A percentile compares a stretch with the other conserved stretches of the same genome.
These are phyloP conservation scores for Ogataea salicorniae DNA, from an alignment of 805 yeast genomes.

Conservation along the genomic window DNA sequence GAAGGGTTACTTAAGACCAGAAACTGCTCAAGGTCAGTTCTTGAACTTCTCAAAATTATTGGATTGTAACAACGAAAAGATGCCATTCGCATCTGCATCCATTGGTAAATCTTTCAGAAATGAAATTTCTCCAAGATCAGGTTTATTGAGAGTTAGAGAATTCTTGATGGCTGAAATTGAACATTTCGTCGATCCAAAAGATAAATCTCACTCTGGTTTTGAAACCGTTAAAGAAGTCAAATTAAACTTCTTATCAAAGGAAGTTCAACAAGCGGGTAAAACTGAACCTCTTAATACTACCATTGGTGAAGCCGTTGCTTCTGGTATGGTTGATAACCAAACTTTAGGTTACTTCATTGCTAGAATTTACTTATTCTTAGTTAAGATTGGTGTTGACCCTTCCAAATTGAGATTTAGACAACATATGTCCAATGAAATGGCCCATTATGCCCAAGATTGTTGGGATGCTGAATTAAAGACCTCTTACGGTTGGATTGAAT, in stretches of 20 bases:
- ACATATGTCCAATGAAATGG: slow-evolving; percentile 99
- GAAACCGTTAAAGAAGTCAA: slow-evolving; percentile 66
- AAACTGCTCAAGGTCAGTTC: slow-evolving; percentile 99
- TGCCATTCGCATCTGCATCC: slow-evolving; percentile 99
- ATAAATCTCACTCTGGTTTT: slow-evolving; percentile 81
- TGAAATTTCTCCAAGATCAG: slow-evolving; percentile 98
- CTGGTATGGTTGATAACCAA: slow-evolving; percentile 91
- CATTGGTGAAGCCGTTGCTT: slow-evolving; percentile 84
- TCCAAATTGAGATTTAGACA: slow-evolving; percentile 90
- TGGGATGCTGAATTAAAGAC: slow-evolving; percentile 98
- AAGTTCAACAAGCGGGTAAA: slow-evolving; percentile 80
- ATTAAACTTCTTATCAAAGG: slow-evolving; percentile 79
- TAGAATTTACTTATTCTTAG: slow-evolving; percentile 80
- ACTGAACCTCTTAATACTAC: slow-evolving; percentile 60
- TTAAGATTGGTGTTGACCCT: slow-evolving; percentile 86
- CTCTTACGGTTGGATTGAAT: slow-evolving; percentile 98
- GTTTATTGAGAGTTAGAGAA: slow-evolving; percentile 95
- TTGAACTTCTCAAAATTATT: slow-evolving; percentile 88
- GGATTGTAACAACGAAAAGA: slow-evolving; percentile 90
- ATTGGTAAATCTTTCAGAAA: slow-evolving; percentile 98
- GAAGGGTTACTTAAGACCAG: slow-evolving; percentile 96
- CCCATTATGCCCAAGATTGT: slow-evolving; percentile 98
- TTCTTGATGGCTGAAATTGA: slow-evolving; percentile 99
- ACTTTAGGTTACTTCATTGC: slow-evolving; percentile 96
- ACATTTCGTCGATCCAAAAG: slow-evolving; percentile 91